These are phyloP conservation scores for Lolium multiflorum DNA, from an alignment of 176 grass and related monocot species.

Conservation along the genomic window DNA sequence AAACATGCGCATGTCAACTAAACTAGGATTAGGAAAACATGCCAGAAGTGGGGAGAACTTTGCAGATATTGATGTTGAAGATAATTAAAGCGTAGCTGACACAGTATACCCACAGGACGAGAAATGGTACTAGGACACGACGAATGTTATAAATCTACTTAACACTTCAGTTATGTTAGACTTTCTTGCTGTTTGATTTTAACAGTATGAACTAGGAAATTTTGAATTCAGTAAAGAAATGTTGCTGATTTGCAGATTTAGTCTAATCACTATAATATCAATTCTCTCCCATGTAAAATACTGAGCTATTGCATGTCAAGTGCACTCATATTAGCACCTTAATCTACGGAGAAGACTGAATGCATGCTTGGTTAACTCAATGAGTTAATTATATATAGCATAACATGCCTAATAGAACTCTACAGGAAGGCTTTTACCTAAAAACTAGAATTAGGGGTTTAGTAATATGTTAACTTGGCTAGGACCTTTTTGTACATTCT, in stretches of 20 bases:
- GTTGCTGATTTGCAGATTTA: too few species aligned
- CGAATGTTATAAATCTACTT: background rate
- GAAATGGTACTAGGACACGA: slow-evolving; percentile 10
- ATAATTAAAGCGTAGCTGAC: background rate
- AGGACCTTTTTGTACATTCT: background rate
- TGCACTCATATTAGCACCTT: background rate
- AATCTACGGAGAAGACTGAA: background rate
- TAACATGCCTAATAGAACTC: slow-evolving; percentile 19
- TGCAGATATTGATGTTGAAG: background rate
- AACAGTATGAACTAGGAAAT: too few species aligned
- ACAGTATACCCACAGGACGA: background rate
- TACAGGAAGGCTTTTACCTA: background rate
- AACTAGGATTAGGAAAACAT: slow-evolving; percentile 1
- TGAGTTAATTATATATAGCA: background rate
- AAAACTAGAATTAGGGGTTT: background rate
- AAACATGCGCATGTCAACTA: slow-evolving; percentile 23
- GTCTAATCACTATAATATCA: background rate
- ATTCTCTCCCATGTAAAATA: background rate
- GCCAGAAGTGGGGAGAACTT: background rate
- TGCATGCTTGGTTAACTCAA: background rate
- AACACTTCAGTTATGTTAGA: background rate
- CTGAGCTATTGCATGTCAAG: background rate
- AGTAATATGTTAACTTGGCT: background rate
- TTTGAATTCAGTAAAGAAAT: too few species aligned
- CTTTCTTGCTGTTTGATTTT: background rate